A percentile compares a stretch with the other conserved stretches of the same genome.
phyloP scores from a whole-genome alignment of 2,329 filamentous ascomycete species.

The Aspergillus ruber region DNA sequence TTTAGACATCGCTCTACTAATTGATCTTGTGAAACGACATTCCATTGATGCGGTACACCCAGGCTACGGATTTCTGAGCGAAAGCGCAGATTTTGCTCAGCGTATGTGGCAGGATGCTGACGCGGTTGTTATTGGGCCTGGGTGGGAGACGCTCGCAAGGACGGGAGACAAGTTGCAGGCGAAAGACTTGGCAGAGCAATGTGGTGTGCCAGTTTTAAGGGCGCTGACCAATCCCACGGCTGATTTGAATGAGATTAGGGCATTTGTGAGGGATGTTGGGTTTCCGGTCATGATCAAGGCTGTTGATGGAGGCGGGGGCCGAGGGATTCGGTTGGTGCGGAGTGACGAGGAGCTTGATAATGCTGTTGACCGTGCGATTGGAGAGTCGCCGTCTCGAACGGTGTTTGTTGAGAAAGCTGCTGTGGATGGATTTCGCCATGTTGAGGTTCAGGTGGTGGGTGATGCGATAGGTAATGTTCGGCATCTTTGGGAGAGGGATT shows the following conservation, averaged over 20 bases:
- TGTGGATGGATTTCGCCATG: slow-evolving; percentile 54
- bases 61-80: slow-evolving; percentile 58
- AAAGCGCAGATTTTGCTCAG: slow-evolving; percentile 46
- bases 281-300: slow-evolving; percentile 58
- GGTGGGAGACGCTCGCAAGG: slow-evolving; percentile 50
- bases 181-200: slow-evolving; percentile 45
- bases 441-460: slow-evolving; percentile 57
- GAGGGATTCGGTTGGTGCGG: slow-evolving; percentile 52
- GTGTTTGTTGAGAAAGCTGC: slow-evolving; percentile 59
- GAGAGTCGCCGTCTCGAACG: slow-evolving; percentile 53
- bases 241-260: slow-evolving; percentile 35
- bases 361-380: slow-evolving; percentile 45
- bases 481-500: slow-evolving; percentile 57
- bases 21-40: slow-evolving; percentile 44
- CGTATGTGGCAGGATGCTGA: slow-evolving; percentile 46
- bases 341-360: slow-evolving; percentile 40
- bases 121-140: slow-evolving; percentile 49
- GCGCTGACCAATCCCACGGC: slow-evolving; percentile 43
- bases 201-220: slow-evolving; percentile 47
- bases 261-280: slow-evolving; percentile 54
- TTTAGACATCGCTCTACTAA: slow-evolving; percentile 45
- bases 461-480: slow-evolving; percentile 48
- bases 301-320: slow-evolving; percentile 57
- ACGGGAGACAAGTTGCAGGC: slow-evolving; percentile 54
- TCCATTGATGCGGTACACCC: slow-evolving; percentile 53